A percentile compares a stretch with the other conserved stretches of the same genome.
Conservation (phyloP, 306 rosid species). For the Hippophae gyantsensis region DNA sequence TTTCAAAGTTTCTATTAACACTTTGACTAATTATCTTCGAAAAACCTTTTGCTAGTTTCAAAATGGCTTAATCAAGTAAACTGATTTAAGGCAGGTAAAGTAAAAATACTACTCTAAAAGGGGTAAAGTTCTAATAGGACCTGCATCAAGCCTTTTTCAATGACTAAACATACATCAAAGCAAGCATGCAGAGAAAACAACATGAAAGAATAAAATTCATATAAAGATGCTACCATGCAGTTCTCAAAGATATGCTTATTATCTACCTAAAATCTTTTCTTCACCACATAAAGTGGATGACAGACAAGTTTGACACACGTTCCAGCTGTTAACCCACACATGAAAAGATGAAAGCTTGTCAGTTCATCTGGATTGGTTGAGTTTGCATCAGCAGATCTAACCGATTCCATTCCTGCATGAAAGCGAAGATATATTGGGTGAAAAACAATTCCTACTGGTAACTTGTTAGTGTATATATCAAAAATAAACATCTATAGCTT, state of each 20-base stretch:
- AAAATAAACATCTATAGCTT: too few species aligned
- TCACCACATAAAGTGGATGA: constrained; percentile 97
- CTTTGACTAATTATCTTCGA: too few species aligned
- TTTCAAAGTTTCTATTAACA: too few species aligned
- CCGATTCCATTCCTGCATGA: constrained; percentile 59
- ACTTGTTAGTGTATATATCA: neutral
- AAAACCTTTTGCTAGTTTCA: too few species aligned
- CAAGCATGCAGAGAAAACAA: neutral
- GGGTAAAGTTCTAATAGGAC: too few species aligned
- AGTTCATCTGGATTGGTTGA: constrained; percentile 21
- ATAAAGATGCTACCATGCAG: neutral
- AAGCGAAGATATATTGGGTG: constrained; percentile 8
- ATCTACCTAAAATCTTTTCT: constrained; percentile 89
- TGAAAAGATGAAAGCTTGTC: constrained; percentile 75
- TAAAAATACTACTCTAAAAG: too few species aligned
- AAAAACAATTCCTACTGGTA: neutral
- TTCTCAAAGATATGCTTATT: neutral
- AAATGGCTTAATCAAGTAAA: too few species aligned
- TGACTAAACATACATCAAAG: too few species aligned
- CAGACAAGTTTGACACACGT: constrained; percentile 94
- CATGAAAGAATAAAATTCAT: neutral
- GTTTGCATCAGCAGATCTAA: constrained; percentile 23
- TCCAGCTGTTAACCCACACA: constrained; percentile 88
- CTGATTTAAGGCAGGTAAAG: too few species aligned
- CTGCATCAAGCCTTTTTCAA: too few species aligned